Evolutionary conservation across 371 early-diverging fungal species (phyloP), one percentile per base, ranked within the genome.

Genomic region (Choanephora cucurbitarum): DNA sequence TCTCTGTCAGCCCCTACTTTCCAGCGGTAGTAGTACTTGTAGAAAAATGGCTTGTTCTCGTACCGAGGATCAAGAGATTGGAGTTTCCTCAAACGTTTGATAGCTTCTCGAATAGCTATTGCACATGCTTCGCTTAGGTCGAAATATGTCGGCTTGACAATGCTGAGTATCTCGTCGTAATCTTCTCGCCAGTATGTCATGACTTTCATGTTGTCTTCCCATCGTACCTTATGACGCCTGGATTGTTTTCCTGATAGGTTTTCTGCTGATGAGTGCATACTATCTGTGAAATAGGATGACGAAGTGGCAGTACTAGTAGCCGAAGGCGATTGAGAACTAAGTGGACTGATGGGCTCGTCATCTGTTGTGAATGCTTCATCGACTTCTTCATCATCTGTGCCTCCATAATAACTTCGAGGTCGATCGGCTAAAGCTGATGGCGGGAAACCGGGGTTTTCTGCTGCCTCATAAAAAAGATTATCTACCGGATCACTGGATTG

Each of bases 51-150:
- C 23, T 54, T 64, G 39, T 66, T 49, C 48, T 72, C 60, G 31
- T 58, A 68, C 5, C 72, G 61, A 23, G 70, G 69, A 39, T 77
- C 78, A 45, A 72, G 52, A 13, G 49, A 33, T 32, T 74, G 75
- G 22, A 75, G 42, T 1, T 60, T 60, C n/a, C 66, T 43, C 9
- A 78, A 55, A 19, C 73, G 54, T 39, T 63, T 58, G 10, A 66
- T 59, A 5, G 73, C 58, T 33, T 70, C 70, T 24, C 55, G 43
- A 1, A 73, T 9, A 14, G 78, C 75, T 10, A 49, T 14, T 4
- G 71, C 64, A 37, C 78, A 78, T 13, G 75, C 78, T 17, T 58
- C 49, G 11, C 60, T 55, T 13, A 78, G 55, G 10, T 72, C 71
- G 3, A 66, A 41, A 34, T 75, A 78, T 10, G 58, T 42, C 15